phyloP scores from a whole-genome alignment of 2,329 filamentous ascomycete genomes.

The Herpotrichia juniperi region DNA sequence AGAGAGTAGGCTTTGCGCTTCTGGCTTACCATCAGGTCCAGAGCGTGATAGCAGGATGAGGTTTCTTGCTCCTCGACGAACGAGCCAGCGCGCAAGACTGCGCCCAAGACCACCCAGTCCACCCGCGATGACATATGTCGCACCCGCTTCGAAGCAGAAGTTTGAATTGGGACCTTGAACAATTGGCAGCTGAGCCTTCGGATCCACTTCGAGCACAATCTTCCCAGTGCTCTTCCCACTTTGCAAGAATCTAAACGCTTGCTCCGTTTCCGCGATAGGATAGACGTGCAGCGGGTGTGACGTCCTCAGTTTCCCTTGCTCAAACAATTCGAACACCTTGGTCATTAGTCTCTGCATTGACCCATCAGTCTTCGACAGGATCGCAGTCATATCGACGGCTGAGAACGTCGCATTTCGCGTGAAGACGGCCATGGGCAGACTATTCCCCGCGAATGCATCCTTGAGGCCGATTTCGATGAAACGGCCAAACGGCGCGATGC shows the following conservation, averaged over 20 bases:
- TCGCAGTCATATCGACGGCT: neutral
- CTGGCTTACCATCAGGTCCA: neutral
- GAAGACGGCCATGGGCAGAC: conserved; percentile 13
- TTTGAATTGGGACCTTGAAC: too few species aligned
- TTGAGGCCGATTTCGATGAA: conserved; percentile 13
- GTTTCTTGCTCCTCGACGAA: neutral
- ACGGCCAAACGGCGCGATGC: conserved; percentile 41
- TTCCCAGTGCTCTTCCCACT: conserved; percentile 20
- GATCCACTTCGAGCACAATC: conserved; percentile 11
- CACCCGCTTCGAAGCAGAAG: too few species aligned
- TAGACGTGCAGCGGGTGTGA: conserved; percentile 14
- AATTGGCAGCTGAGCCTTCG: neutral
- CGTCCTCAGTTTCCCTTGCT: neutral
- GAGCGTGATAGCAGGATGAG: conserved; percentile 1
- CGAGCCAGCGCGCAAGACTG: neutral
- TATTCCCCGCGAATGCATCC: conserved; percentile 9
- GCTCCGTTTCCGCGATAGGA: conserved; percentile 11
- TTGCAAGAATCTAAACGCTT: conserved; percentile 23
- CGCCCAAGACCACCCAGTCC: conserved; percentile 4
- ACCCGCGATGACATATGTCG: conserved; percentile 1
- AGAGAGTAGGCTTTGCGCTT: neutral
- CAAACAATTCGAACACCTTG: conserved; percentile 1
- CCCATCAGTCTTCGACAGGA: neutral
- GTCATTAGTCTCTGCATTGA: neutral
- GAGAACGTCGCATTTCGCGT: neutral